Evolutionary conservation across 169 alveolate genomes (phyloP).

Genomic region (Eimeria mitis): DNA sequence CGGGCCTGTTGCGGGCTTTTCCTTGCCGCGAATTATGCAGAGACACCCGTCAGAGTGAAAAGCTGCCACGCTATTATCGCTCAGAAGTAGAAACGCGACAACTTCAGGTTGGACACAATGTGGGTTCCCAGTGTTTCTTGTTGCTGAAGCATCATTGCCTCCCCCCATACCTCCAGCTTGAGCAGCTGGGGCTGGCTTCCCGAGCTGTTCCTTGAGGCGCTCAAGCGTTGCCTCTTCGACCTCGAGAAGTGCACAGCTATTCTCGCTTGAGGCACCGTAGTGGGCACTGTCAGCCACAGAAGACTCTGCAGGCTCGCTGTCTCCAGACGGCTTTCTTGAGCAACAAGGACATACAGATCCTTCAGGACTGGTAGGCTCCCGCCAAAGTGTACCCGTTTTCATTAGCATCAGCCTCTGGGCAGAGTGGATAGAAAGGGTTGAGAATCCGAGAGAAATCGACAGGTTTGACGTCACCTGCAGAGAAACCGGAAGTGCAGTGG

Average conservation of each 20-base stretch:
- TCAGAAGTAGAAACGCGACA: constrained; percentile 17
- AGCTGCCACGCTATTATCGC: constrained; percentile 7
- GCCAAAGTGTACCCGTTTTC: constrained; percentile 58
- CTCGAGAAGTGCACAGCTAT: background rate
- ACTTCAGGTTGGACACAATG: background rate
- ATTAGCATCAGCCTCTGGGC: constrained; percentile 65
- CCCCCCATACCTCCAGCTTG: background rate
- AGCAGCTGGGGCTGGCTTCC: constrained; percentile 52
- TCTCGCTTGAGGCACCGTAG: background rate
- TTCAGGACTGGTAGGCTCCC: constrained; percentile 33
- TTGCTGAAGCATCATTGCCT: constrained; percentile 2
- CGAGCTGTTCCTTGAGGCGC: constrained; percentile 29
- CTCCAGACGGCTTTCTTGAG: constrained; percentile 1
- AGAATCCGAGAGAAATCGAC: constrained; percentile 56
- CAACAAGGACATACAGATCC: constrained; percentile 15
- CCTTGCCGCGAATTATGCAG: constrained; percentile 59
- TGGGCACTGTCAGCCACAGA: background rate
- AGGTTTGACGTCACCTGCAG: constrained; percentile 49
- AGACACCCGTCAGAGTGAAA: constrained; percentile 24
- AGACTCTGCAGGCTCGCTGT: background rate
- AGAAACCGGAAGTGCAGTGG: background rate
- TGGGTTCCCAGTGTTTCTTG: background rate
- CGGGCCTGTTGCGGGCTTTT: constrained; percentile 1
- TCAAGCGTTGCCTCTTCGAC: constrained; percentile 29
- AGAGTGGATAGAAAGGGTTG: constrained; percentile 53